These are phyloP conservation scores for Crocinoboletus sp. DNA, from an alignment of 1,284 basidiomycete genomes.

Conservation along the genomic window DNA sequence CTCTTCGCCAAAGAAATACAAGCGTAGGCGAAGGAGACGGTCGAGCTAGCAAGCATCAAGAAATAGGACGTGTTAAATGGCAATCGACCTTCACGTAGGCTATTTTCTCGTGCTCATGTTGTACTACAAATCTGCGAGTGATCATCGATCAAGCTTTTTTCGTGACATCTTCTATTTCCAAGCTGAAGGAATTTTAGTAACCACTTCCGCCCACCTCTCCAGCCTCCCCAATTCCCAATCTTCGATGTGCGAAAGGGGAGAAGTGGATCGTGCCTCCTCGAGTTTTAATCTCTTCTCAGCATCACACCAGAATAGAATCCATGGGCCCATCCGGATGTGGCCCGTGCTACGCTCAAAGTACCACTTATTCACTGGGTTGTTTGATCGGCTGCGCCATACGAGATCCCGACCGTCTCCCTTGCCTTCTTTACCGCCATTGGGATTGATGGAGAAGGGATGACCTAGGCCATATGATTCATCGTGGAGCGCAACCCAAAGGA, in stretches of 20 bases:
- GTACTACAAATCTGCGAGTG: conserved; percentile 14
- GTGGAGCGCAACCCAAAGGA: conserved; percentile 97
- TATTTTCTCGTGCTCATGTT: not conserved
- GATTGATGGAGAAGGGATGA: conserved; percentile 90
- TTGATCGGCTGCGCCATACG: conserved; percentile 89
- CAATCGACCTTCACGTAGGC: not conserved
- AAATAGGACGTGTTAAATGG: not conserved
- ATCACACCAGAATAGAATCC: conserved; percentile 99
- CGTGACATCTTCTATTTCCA: conserved; percentile 60
- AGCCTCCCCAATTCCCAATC: conserved; percentile 80
- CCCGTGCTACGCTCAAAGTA: conserved; percentile 97
- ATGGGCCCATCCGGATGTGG: conserved; percentile 78
- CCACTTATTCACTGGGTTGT: conserved; percentile 99
- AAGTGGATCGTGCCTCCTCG: conserved; percentile 57
- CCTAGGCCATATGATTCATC: conserved; percentile 99
- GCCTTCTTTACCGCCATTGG: conserved; percentile 89
- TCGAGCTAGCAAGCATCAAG: conserved; percentile 22
- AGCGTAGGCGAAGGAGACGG: conserved; percentile 27
- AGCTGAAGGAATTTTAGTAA: conserved; percentile 75
- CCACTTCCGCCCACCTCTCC: conserved; percentile 67
- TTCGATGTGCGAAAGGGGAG: conserved; percentile 71
- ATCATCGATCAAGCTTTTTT: too few relatives aligned
- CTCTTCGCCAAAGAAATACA: conserved; percentile 29
- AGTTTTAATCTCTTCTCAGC: conserved; percentile 78
- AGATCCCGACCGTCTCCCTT: conserved; percentile 89